phyloP scores from a whole-genome alignment of 208 protist genomes.

The Acanthamoeba triangularis region DNA sequence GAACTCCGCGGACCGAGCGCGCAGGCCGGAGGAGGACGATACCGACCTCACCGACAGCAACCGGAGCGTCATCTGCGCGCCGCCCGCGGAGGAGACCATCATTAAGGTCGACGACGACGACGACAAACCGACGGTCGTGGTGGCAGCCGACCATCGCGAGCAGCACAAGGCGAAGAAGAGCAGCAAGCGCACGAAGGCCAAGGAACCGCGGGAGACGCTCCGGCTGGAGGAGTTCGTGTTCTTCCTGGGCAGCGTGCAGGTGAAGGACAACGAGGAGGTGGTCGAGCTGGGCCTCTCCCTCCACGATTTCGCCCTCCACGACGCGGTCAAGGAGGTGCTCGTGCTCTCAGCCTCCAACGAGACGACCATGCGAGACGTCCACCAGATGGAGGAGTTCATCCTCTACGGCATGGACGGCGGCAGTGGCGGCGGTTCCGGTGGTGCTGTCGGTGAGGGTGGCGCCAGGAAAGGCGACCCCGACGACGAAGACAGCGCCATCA shows the following conservation, averaged over 20 bases:
- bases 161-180: neutral
- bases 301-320: neutral
- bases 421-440: neutral
- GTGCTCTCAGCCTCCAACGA: neutral
- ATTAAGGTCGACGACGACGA: too few species aligned
- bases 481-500: neutral
- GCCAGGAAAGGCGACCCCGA: too few species aligned
- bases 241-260: slow-evolving; percentile 1
- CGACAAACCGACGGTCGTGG: neutral
- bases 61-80: neutral
- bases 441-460: neutral
- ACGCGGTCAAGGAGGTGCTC: neutral
- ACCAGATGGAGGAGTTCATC: slow-evolving; percentile 24
- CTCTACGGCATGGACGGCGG: neutral
- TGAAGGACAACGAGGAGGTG: neutral
- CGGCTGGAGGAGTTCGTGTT: neutral
- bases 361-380: neutral
- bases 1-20: neutral
- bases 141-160: neutral
- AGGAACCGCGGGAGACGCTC: neutral
- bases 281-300: neutral
- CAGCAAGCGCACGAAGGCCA: neutral
- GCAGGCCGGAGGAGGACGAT: neutral
- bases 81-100: neutral
- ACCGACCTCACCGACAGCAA: neutral